Evolutionary conservation across 2,329 filamentous ascomycete genomes (phyloP), one percentile per base, ranked within the genome.

Genomic region (Microdochium nivale): DNA sequence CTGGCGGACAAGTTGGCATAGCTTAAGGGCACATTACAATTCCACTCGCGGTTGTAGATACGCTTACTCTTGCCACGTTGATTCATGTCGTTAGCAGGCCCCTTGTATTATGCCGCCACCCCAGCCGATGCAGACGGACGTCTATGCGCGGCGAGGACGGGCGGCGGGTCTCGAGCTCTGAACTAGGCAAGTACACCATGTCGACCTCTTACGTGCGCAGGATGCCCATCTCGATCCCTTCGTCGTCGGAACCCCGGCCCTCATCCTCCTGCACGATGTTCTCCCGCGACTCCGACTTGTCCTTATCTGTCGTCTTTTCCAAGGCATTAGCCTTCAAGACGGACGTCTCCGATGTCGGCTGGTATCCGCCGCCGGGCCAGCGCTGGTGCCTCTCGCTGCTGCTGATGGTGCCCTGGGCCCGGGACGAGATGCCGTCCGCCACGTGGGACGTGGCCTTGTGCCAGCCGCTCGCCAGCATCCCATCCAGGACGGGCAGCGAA

Each of bases 401-500:
- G 27, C 5, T 30, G 27, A 11, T 30, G 27, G 27, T 30, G 27
- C n/a, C n/a, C n/a, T n/a, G n/a, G n/a, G 5, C 27, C 11, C 5
- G 5, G 27, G 11, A 5, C 27, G 27, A n/a, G n/a, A n/a, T n/a
- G n/a, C n/a, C n/a, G n/a, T n/a, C n/a, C n/a, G n/a, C n/a, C 27
- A 30, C 27, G 5, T 11, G 27, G 5, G 27, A 5, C 27, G 27
- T 11, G 11, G 27, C 27, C 27, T 11, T 5, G 50, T 55, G 54
- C 58, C 56, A 55, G 21, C 54, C 55, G 49, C 55, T 56, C 49
- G 56, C 55, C 33, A 56, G 50, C 51, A 56, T 62, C 58, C 58
- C 63, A 23, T 64, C 63, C 35, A 69, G 57, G 8, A 67, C 60
- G 2, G 67, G 67, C 2, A 69, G 61, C 2, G 64, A 66, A 24